Evolutionary conservation across 345 rosid species (phyloP), one percentile per base, ranked within the genome.

Genomic region (Rhodomyrtus tomentosa): DNA sequence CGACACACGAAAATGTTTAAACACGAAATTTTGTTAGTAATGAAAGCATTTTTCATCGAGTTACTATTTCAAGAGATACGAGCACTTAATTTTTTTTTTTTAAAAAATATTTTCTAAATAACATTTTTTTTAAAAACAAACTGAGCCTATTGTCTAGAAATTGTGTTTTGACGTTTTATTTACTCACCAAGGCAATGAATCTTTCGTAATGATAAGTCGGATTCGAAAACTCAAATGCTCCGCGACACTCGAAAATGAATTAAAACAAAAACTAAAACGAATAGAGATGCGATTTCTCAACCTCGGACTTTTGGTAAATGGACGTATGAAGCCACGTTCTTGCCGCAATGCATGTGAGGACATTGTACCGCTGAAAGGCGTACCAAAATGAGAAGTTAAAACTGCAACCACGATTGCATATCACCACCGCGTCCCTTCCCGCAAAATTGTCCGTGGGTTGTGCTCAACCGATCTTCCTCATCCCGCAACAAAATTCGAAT

Each of bases 351-450:
- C 7, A 2, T 32, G 16, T 1, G 11, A 62, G 24, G 16, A 62
- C 3, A 32, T 0, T 62, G 12, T 16, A 18, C 32, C 36, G 42
- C 1, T 38, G 1, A 16, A 20, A 0, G 12, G 3, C 6, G 6
- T 62, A 62, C 74, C 74, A 7, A 7, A 62, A 62, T 16, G 42
- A 16, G 24, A 32, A 32, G 3, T 32, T 15, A 7, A 62, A 62
- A 16, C 0, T 3, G 12, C 24, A 62, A 29, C 2, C 24, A 8
- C 10, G 12, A 62, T 7, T 16, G 5, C 38, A 59, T 15, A 29
- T 32, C n/a, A n/a, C n/a, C n/a, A n/a, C n/a, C n/a, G n/a, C n/a
- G n/a, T n/a, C n/a, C n/a, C n/a, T n/a, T n/a, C n/a, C n/a, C n/a
- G n/a, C n/a, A n/a, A n/a, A n/a, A n/a, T n/a, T 62, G 24, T 8